Percentiles rank a stretch among this genome's conserved stretches.
Conservation (phyloP, 2,329 filamentous ascomycete genomes). For the Paramyrothecium sp. region DNA sequence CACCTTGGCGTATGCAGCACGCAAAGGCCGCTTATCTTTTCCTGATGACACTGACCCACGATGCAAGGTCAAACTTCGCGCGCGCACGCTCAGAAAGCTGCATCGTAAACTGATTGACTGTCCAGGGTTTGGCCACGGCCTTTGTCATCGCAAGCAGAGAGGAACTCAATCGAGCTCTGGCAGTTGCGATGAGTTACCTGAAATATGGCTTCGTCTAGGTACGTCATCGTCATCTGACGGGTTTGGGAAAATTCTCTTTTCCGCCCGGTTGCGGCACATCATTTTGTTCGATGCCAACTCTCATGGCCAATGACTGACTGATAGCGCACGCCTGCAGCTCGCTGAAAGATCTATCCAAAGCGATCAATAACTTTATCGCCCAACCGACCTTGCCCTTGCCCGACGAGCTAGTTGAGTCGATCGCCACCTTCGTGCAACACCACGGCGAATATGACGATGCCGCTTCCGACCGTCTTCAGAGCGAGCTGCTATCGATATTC, state of each 20-base stretch:
- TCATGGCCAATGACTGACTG: too few species aligned
- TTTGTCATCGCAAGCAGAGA: too few species aligned
- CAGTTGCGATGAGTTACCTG: too few species aligned
- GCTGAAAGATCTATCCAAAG: conserved; percentile 61
- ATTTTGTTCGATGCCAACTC: too few species aligned
- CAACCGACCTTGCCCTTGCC: conserved; percentile 62
- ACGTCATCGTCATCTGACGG: not conserved
- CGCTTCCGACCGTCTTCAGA: conserved; percentile 68
- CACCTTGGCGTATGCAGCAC: not conserved
- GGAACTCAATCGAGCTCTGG: too few species aligned
- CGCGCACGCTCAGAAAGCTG: not conserved
- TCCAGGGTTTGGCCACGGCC: too few species aligned
- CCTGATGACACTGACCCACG: not conserved
- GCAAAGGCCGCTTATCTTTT: not conserved
- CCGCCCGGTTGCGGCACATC: too few species aligned
- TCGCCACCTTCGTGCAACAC: conserved; percentile 67
- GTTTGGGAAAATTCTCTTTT: not conserved
- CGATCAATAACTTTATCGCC: conserved; percentile 47
- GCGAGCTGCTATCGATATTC: conserved; percentile 68
- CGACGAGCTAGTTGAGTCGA: conserved; percentile 58
- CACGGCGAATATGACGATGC: conserved; percentile 67
- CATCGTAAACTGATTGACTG: not conserved
- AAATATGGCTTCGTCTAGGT: not conserved
- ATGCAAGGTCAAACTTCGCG: not conserved
- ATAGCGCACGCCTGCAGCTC: conserved; percentile 35